phyloP scores from a whole-genome alignment of 495 filamentous ascomycete species.

The Tuber umbilicatum region DNA sequence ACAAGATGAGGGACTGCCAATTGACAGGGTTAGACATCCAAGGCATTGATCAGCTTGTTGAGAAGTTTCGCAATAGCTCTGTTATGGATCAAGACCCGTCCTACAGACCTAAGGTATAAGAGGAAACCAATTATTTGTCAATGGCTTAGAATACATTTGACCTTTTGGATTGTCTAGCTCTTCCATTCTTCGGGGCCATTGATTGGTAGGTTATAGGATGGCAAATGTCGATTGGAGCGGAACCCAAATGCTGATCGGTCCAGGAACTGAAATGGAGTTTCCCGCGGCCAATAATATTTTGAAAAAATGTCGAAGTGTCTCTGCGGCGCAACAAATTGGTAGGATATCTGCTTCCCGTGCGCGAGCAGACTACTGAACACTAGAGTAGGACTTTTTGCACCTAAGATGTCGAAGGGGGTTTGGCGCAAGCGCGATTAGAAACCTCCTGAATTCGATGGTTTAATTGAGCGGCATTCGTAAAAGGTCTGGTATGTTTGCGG shows the following conservation, averaged over 20 bases:
- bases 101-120: slow-evolving; percentile 72
- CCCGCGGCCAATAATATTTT: slow-evolving; percentile 72
- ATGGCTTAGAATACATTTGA: slow-evolving; percentile 15
- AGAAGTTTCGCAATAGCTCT: slow-evolving; percentile 93
- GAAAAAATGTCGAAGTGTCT: slow-evolving; percentile 75
- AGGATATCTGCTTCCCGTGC: slow-evolving; percentile 39
- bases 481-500: background rate
- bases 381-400: slow-evolving; percentile 40
- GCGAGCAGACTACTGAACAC: slow-evolving; percentile 13
- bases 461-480: background rate
- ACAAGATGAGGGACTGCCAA: background rate
- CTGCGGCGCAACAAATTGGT: slow-evolving; percentile 82
- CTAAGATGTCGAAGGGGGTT: slow-evolving; percentile 41
- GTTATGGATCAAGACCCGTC: slow-evolving; percentile 80
- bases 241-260: slow-evolving; percentile 37
- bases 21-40: slow-evolving; percentile 62
- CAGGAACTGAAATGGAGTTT: slow-evolving; percentile 60
- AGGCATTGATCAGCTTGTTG: slow-evolving; percentile 78
- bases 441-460: background rate
- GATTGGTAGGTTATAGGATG: slow-evolving; percentile 42
- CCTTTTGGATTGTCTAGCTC: slow-evolving; percentile 43
- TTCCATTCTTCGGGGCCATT: slow-evolving; percentile 46
- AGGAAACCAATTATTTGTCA: background rate
- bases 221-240: slow-evolving; percentile 45
- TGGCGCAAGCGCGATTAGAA: slow-evolving; percentile 40